Evolutionary conservation across 2,329 filamentous ascomycete species (phyloP).

Genomic region (Epichloe bromicola): DNA sequence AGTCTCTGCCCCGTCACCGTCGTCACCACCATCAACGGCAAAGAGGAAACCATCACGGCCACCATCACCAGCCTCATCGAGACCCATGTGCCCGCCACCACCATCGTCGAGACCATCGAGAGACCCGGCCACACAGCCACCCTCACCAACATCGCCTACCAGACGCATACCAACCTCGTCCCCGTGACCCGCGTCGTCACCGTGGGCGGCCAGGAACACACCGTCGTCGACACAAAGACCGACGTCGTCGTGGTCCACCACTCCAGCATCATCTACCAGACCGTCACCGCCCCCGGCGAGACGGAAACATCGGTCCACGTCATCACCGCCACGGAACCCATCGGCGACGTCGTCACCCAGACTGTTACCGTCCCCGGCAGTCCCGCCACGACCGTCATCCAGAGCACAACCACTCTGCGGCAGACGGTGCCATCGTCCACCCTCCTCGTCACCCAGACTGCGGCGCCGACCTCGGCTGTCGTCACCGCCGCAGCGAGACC

Average conservation of each 20-base stretch:
- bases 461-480: constrained; percentile 10
- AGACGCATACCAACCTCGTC: constrained; percentile 26
- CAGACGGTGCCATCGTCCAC: constrained; percentile 12
- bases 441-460: constrained; percentile 7
- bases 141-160: constrained; percentile 16
- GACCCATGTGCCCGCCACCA: constrained; percentile 19
- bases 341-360: constrained; percentile 29
- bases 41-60: constrained; percentile 22
- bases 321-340: constrained; percentile 26
- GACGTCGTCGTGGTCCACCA: constrained; percentile 16
- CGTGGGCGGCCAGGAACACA: constrained; percentile 18
- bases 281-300: constrained; percentile 24
- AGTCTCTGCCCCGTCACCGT: constrained; percentile 25
- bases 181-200: constrained; percentile 22
- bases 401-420: constrained; percentile 24
- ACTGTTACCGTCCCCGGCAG: constrained; percentile 24
- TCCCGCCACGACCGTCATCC: constrained; percentile 22
- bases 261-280: constrained; percentile 20
- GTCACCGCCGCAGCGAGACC: constrained; percentile 12
- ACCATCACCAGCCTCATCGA: constrained; percentile 26
- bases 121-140: constrained; percentile 5
- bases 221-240: constrained; percentile 12
- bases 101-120: constrained; percentile 18
- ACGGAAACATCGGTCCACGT: constrained; percentile 21
- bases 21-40: constrained; percentile 29